These are phyloP conservation scores for Termitomyces sp. DNA, from an alignment of 768 basidiomycete species.

Conservation along the genomic window DNA sequence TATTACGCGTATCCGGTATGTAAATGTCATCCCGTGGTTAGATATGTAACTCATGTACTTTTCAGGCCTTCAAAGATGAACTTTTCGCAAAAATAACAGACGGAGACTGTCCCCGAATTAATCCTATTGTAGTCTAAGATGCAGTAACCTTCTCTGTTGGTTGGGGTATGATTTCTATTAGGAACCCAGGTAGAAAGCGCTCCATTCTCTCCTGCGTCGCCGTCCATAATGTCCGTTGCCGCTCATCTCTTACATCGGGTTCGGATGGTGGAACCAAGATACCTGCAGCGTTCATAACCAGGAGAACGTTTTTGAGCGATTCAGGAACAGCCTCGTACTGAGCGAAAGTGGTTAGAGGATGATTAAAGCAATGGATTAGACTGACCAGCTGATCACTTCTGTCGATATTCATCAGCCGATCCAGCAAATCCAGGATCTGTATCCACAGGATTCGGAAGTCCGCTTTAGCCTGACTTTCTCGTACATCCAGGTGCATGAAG, in stretches of 20 bases:
- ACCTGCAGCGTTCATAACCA: constrained; percentile 91
- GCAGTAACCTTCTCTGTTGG: constrained; percentile 12
- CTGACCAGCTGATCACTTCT: constrained; percentile 84
- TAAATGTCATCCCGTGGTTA: not conserved
- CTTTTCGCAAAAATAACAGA: constrained; percentile 32
- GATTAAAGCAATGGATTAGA: constrained; percentile 6
- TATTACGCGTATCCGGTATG: constrained; percentile 51
- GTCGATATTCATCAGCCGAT: constrained; percentile 84
- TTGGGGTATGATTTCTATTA: constrained; percentile 62
- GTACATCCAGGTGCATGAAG: constrained; percentile 90
- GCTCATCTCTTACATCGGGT: constrained; percentile 49
- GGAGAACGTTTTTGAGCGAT: constrained; percentile 92
- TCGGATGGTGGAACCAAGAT: constrained; percentile 67
- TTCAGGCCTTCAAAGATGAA: constrained; percentile 64
- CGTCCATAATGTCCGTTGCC: constrained; percentile 74
- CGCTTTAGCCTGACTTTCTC: constrained; percentile 54
- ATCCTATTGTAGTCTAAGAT: not conserved
- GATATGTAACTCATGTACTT: not conserved
- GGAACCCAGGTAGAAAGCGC: constrained; percentile 87
- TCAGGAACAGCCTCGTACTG: constrained; percentile 96
- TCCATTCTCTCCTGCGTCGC: constrained; percentile 86
- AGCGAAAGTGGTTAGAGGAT: constrained; percentile 1
- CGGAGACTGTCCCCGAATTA: not conserved
- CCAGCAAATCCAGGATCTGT: constrained; percentile 83
- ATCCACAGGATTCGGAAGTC: constrained; percentile 83